These are phyloP conservation scores for Diaporthe ilicicola DNA, from an alignment of 2,329 filamentous ascomycete species.

Conservation along the genomic window DNA sequence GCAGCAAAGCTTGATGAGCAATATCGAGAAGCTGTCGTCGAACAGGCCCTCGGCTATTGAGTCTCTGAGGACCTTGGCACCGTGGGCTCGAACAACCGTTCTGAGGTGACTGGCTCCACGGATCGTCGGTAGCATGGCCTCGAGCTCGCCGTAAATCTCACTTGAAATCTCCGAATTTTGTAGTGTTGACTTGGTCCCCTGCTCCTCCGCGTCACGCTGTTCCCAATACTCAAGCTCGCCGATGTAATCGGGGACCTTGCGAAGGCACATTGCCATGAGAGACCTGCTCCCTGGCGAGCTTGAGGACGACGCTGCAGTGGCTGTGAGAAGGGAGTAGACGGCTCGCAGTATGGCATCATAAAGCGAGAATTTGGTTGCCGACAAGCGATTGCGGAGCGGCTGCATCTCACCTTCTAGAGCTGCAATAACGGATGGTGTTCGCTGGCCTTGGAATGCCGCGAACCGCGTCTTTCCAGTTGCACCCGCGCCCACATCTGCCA, in stretches of 20 bases:
- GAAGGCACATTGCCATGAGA: slow-evolving; percentile 58
- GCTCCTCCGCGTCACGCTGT: slow-evolving; percentile 46
- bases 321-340: slow-evolving; percentile 53
- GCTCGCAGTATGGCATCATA: slow-evolving; percentile 56
- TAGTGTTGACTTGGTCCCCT: slow-evolving; percentile 46
- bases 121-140: slow-evolving; percentile 49
- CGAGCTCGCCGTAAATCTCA: slow-evolving; percentile 58
- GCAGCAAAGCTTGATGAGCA: slow-evolving; percentile 53
- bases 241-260: slow-evolving; percentile 57
- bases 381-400: slow-evolving; percentile 43
- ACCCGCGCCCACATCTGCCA: not conserved
- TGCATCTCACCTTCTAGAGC: slow-evolving; percentile 46
- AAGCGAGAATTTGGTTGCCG: slow-evolving; percentile 44
- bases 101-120: slow-evolving; percentile 57
- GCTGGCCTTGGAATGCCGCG: slow-evolving; percentile 32
- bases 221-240: slow-evolving; percentile 54
- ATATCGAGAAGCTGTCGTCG: slow-evolving; percentile 48
- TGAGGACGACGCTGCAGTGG: slow-evolving; percentile 42
- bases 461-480: not conserved
- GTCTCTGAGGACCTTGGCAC: slow-evolving; percentile 50
- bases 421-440: slow-evolving; percentile 3
- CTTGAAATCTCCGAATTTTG: slow-evolving; percentile 50
- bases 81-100: slow-evolving; percentile 56
- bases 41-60: slow-evolving; percentile 54
- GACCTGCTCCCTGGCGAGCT: slow-evolving; percentile 43